Base-by-base conservation (phyloP, 768 basidiomycete genomes). In the Amanita pseudoporphyria region DNA sequence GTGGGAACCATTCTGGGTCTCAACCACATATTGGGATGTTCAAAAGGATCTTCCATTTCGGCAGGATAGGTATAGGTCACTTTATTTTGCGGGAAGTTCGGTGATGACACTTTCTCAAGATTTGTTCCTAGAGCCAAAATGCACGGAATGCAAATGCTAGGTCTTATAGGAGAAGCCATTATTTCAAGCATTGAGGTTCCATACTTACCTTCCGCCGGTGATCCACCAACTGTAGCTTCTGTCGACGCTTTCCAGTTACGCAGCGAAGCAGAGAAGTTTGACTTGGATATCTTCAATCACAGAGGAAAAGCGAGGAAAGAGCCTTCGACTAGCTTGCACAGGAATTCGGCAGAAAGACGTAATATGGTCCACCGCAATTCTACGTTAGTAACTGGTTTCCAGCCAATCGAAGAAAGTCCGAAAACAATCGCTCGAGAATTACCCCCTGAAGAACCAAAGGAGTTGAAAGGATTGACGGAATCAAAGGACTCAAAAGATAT, bases 121-220 rank as follows among this genome's bases (percentile, higher is more conserved):
- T 98, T 97, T 61, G 72, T 97, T 21, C 85, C 91, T 5, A 81
- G 95, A 26, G 92, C 88, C n/a, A 89, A 90, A 67, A 95, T 96
- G 91, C 89, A 92, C 58, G 89, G 94, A 60, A 91, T 96, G 33
- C 87, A 96, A 60, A 94, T 90, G 87, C 76, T 96, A 1, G 94
- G 94, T 5, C 69, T 95, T 7, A 71, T 95, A 38, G 92, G 92
- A 56, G 88, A 94, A 56, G 92, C 95, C 57, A 84, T 96, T 26
- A 79, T 91, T 18, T 84, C 89, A 4, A 84, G 83, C 54, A 93
- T 96, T 52, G 86, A 88, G 54, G 80, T 96, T 10, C 93, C 94
- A 1, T 85, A 81, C 60, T 65, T 91, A 22, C 73, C 77, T 6
- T 75, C 78, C 26, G 62, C 67, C 54, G 28, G 51, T 24, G 68